phyloP scores from a whole-genome alignment of 495 filamentous ascomycete species.

The Achaetomiella virescens region DNA sequence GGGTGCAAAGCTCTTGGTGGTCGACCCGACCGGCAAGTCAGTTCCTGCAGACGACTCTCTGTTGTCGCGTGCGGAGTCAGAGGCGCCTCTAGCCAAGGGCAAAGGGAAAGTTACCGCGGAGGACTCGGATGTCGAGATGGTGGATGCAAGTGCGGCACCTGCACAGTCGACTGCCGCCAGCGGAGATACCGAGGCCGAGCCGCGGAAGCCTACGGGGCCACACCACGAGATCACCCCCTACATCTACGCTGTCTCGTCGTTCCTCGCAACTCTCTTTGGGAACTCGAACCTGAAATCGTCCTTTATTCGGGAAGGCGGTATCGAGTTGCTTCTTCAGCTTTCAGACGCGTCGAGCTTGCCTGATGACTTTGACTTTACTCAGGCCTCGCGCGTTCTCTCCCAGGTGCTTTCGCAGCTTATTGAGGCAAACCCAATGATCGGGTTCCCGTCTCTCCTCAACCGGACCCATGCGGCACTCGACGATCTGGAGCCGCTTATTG shows the following conservation, averaged over 20 bases:
- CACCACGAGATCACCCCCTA: constrained; percentile 51
- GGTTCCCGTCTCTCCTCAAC: constrained; percentile 71
- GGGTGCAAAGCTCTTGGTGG: constrained; percentile 73
- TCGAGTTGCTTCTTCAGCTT: constrained; percentile 79
- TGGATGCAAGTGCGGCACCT: constrained; percentile 34
- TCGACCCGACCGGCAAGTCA: constrained; percentile 44
- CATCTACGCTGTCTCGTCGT: constrained; percentile 65
- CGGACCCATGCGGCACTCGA: constrained; percentile 64
- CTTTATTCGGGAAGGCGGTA: constrained; percentile 72
- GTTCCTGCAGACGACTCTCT: constrained; percentile 44
- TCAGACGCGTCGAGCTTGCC: constrained; percentile 71
- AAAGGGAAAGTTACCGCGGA: constrained; percentile 35
- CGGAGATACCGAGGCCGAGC: neutral
- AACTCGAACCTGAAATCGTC: constrained; percentile 67
- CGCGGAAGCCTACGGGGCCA: neutral
- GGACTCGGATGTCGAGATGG: constrained; percentile 53
- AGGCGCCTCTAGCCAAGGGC: constrained; percentile 23
- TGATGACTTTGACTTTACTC: constrained; percentile 63
- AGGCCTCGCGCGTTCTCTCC: constrained; percentile 58
- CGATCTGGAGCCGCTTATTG: constrained; percentile 58
- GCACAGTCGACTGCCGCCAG: constrained; percentile 2
- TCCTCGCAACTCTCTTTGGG: constrained; percentile 69
- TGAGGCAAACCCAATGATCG: constrained; percentile 75
- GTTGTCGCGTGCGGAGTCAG: constrained; percentile 14
- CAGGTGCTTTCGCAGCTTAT: constrained; percentile 72